phyloP scores from a whole-genome alignment of 2,329 filamentous ascomycete species.

The Colletotrichum sp. region DNA sequence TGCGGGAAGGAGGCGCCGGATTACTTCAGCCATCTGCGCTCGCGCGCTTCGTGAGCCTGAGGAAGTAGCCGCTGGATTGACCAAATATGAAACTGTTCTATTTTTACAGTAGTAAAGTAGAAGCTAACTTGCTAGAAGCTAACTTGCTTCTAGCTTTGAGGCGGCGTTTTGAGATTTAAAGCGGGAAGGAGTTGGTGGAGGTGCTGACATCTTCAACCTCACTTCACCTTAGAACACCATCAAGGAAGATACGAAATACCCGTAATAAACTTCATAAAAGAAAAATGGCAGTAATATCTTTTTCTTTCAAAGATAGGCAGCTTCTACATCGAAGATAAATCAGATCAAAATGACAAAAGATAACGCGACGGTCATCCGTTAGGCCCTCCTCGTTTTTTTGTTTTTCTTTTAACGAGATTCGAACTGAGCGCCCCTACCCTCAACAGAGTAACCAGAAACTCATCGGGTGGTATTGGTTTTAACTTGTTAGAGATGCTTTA shows the following conservation, averaged over 20 bases:
- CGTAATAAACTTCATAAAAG: no score
- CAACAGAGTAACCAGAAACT: not conserved
- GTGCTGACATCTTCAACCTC: not conserved
- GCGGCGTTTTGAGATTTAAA: not conserved
- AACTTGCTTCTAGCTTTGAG: not conserved
- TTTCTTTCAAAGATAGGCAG: accelerated
- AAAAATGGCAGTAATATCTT: no score
- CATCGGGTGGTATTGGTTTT: not conserved
- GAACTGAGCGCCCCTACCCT: not conserved
- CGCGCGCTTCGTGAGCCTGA: not conserved
- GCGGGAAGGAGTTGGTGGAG: not conserved
- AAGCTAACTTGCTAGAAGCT: not conserved
- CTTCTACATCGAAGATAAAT: not conserved
- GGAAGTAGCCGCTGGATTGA: not conserved
- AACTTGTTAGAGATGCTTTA: not conserved
- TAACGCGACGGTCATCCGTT: not conserved
- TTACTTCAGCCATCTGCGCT: not conserved
- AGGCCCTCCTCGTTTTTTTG: not conserved
- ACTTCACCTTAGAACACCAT: not conserved
- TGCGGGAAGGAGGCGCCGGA: not conserved
- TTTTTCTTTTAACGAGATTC: not conserved
- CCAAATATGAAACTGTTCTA: not conserved
- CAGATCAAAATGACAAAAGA: not conserved
- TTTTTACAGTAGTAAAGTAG: no score
- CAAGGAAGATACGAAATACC: no score